Base-by-base conservation (phyloP, 495 filamentous ascomycete genomes). In the Neurospora hispaniola region DNA sequence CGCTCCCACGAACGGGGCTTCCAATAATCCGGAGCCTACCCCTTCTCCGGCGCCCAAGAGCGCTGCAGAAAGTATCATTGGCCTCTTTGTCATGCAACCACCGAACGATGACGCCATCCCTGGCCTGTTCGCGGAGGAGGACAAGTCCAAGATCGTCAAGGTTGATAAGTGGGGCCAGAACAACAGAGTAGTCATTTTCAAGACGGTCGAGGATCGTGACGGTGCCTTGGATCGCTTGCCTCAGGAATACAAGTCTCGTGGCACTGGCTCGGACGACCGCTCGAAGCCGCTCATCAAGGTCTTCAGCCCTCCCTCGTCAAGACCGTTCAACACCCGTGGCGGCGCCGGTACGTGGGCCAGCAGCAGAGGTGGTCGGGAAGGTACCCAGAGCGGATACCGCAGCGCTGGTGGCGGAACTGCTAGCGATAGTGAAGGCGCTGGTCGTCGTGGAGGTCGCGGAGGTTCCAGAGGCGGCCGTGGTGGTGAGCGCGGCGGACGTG, bases 181-280 rank as follows among this genome's bases (percentile, higher is more conserved):
- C 70, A 94, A 92, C 83, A 91, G 91, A 79, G 89, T 97, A 44
- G 93, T 90, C 20, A 90, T 92, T 40, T 97, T 98, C 84, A 85
- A 89, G 68, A 91, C 85, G 20, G 78, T 85, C 1, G 93, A 96
- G 75, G 91, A 96, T 35, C 91, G 93, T 74, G 92, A 92, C 75
- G 88, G 86, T 35, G 91, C 93, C 39, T 86, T 96, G 72, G 87
- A 89, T 5, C 90, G 86, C 71, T 86, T 95, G 54, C 89, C 92
- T 7, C 84, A 89, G 5, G 92, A 96, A 8, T 85, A 90, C 76
- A 95, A 93, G 85, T 88, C 87, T 74, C 84, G 88, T 66, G 84
- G 85, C 12, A 76, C 75, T 3, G 78, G 80, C 14, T 83, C 85
- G 48, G 85, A 88, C 69, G 90, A 90, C 70, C 88, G 90, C 70